These are phyloP conservation scores for Garcia nutans DNA, from an alignment of 345 rosid genomes.

Conservation along the genomic window DNA sequence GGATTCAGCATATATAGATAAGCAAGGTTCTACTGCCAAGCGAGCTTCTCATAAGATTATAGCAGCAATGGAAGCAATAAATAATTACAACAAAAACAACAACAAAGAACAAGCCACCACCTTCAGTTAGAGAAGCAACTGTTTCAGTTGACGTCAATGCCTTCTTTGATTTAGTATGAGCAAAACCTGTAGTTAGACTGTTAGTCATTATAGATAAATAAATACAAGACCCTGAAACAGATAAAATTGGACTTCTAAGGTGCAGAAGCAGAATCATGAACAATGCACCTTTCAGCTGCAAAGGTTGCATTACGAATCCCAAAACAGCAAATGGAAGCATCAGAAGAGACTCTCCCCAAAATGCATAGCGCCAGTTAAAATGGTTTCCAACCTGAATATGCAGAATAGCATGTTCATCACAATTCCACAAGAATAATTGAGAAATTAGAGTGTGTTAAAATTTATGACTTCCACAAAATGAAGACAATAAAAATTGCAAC, in stretches of 20 bases:
- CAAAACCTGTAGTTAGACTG: conserved; percentile 58
- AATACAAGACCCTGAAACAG: conserved; percentile 9
- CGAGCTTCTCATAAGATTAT: background rate
- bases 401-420: background rate
- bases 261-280: background rate
- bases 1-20: background rate
- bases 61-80: background rate
- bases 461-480: background rate
- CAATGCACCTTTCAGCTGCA: conserved; percentile 73
- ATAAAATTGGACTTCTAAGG: background rate
- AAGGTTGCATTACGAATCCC: conserved; percentile 81
- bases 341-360: conserved; percentile 84
- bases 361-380: conserved; percentile 83
- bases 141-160: conserved; percentile 42
- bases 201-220: conserved; percentile 1
- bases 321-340: conserved; percentile 86
- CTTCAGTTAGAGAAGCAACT: conserved; percentile 44
- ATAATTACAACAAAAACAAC: background rate
- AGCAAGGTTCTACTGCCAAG: background rate
- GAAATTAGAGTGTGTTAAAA: background rate
- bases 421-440: background rate
- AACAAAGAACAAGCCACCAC: conserved; percentile 25
- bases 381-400: conserved; percentile 52
- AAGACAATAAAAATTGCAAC: background rate
- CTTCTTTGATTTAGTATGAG: conserved; percentile 44